phyloP scores from a whole-genome alignment of 1,139 yeast species.

The Protomyces arabidopsidicola region DNA sequence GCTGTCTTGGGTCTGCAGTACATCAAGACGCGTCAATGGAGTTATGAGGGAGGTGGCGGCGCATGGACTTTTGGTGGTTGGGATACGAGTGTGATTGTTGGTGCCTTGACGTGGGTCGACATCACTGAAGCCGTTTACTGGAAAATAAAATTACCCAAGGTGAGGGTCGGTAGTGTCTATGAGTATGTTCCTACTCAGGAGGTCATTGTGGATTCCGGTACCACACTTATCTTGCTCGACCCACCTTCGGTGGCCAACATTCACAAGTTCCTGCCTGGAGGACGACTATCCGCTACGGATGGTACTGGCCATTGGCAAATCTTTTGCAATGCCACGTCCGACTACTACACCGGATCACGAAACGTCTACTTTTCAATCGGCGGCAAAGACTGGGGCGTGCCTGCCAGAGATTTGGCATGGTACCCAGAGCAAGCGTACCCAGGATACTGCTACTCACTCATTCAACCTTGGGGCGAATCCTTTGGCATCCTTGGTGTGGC shows the following conservation, averaged over 20 bases:
- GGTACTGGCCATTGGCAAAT: slow-evolving; percentile 10
- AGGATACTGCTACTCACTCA: slow-evolving; percentile 14
- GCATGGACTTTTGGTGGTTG: slow-evolving; percentile 92
- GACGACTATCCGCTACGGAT: slow-evolving; percentile 2
- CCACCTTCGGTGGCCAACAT: slow-evolving; percentile 3
- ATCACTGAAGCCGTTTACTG: slow-evolving; percentile 98
- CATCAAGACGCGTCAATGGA: slow-evolving; percentile 11
- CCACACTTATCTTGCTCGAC: slow-evolving; percentile 59
- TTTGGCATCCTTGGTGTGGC: slow-evolving; percentile 59
- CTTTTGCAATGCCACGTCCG: slow-evolving; percentile 13
- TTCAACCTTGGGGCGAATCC: slow-evolving; percentile 16
- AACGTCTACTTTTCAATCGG: slow-evolving; percentile 16
- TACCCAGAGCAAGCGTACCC: slow-evolving; percentile 5
- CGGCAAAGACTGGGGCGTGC: slow-evolving; percentile 22
- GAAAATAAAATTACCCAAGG: slow-evolving; percentile 90
- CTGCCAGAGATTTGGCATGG: slow-evolving; percentile 27
- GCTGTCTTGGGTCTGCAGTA: slow-evolving; percentile 21
- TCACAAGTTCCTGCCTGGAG: slow-evolving; percentile 21
- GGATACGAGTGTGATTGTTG: slow-evolving; percentile 66
- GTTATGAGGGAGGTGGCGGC: slow-evolving; percentile 52
- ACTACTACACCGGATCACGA: slow-evolving; percentile 11
- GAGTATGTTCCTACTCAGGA: slow-evolving; percentile 87
- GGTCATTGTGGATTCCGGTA: slow-evolving; percentile 90
- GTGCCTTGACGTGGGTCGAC: slow-evolving; percentile 88
- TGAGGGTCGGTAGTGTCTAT: slow-evolving; percentile 89